Evolutionary conservation across 2,329 filamentous ascomycete genomes (phyloP), one percentile per base, ranked within the genome.

Genomic region (Grosmannia serpens): DNA sequence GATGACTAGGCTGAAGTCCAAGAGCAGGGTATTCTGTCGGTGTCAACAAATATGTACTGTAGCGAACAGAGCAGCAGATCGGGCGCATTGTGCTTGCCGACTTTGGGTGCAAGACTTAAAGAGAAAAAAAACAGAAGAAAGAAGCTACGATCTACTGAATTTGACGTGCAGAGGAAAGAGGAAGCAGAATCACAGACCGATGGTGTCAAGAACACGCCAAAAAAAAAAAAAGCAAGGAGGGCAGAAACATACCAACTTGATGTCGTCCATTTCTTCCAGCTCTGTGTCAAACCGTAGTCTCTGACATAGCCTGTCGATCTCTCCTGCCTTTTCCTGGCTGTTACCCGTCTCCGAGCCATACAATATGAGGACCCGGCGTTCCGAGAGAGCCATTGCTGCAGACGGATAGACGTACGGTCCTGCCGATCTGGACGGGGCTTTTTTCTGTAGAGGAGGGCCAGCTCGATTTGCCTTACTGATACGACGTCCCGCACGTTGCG

Each of bases 321-420:
- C 90, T 67, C 90, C 85, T 24, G 94, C 92, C 62, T 92, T 83
- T 72, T 97, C 92, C 71, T 96, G 89, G 58, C 90, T 87, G 68
- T 94, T 96, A 59, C 94, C 94, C 26, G 91, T 97, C 75, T 99
- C 94, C 46, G 92, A 95, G 58, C 90, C 94, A 73, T 96, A 99
- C 38, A 95, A 79, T 59, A 99, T 79, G 64, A 95, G 81, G 55
- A 81, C 71, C 60, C 73, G 74, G 64, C 80, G 70, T 10, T 50
- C 58, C 1, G 59, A 51, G 8, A 60, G 55, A 10, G 62, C 57
- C 62, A 63, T 62, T 44, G 38, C 41, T 38, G 15, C 17, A 5
- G 15, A 38, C 35, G 17, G 4, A 35, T 11, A 38, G 5, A 1
- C 17, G 35, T 3, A 3, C 29, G 26, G 26, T 50, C 8, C 41